Evolutionary conservation across 257 asterid species (phyloP).

Genomic region (Prunella vulgaris): DNA sequence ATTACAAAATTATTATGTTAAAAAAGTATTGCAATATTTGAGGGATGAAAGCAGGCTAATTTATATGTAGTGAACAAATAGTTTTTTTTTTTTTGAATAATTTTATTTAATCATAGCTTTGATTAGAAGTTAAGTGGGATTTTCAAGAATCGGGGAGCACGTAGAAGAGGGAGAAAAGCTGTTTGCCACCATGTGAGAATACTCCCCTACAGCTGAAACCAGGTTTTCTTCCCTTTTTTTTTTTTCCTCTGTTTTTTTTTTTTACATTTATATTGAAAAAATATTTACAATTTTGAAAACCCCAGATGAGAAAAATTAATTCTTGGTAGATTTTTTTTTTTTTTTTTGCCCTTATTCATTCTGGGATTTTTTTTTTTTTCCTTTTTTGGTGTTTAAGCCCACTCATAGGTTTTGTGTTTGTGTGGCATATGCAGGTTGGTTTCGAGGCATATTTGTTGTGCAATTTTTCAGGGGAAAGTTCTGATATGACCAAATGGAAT

Average conservation of each 20-base stretch:
- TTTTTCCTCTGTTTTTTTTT: background rate
- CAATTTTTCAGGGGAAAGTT: background rate
- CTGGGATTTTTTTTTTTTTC: background rate
- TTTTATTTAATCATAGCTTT: background rate
- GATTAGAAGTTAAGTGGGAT: conserved; percentile 10
- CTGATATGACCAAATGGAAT: background rate
- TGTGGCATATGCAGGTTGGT: conserved; percentile 19
- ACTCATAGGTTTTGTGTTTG: background rate
- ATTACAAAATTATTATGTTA: no score
- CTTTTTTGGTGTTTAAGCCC: background rate
- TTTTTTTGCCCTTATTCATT: background rate
- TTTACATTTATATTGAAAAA: background rate
- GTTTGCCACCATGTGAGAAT: conserved; percentile 19
- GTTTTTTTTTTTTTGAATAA: background rate
- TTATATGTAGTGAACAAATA: no score
- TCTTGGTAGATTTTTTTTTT: conserved; percentile 10
- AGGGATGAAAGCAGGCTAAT: no score
- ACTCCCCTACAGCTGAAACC: conserved; percentile 17
- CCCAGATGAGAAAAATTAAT: conserved; percentile 13
- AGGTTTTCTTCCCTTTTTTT: conserved; percentile 11
- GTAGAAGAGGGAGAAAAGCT: conserved; percentile 7
- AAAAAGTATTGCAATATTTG: no score
- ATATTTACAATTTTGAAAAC: conserved; percentile 11
- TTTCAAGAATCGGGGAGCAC: conserved; percentile 10
- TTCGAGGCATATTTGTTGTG: conserved; percentile 6